These are phyloP conservation scores for Nannizziopsis arthrosporioides DNA, from an alignment of 2,329 filamentous ascomycete genomes.

Conservation along the genomic window DNA sequence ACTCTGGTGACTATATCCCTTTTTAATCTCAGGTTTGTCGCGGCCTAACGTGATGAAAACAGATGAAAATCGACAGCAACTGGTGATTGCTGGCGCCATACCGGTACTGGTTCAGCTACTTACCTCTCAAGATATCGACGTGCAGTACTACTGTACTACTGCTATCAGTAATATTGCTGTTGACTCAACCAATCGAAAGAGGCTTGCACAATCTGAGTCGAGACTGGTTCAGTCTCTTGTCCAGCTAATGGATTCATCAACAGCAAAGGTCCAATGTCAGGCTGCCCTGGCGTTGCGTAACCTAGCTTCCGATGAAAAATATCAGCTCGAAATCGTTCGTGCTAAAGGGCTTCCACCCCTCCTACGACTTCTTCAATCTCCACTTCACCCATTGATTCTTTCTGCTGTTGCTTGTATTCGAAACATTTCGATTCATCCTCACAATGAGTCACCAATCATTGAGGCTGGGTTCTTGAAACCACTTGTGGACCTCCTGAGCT, in stretches of 20 bases:
- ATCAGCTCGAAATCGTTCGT: slow-evolving; percentile 93
- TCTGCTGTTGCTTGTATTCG: slow-evolving; percentile 96
- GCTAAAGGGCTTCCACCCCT: slow-evolving; percentile 75
- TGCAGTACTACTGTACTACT: slow-evolving; percentile 98
- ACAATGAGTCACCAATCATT: slow-evolving; percentile 97
- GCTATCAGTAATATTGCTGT: slow-evolving; percentile 98
- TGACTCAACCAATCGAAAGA: slow-evolving; percentile 78
- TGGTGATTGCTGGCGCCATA: slow-evolving; percentile 95
- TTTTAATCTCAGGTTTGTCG: slow-evolving; percentile 4
- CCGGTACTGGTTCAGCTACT: slow-evolving; percentile 92
- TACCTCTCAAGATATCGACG: slow-evolving; percentile 85
- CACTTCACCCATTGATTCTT: slow-evolving; percentile 87
- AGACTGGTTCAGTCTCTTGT: slow-evolving; percentile 89
- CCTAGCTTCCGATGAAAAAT: slow-evolving; percentile 93
- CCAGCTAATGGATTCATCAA: slow-evolving; percentile 92
- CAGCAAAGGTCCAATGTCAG: slow-evolving; percentile 95
- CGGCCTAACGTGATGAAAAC: slow-evolving; percentile 19
- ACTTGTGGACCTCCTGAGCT: slow-evolving; percentile 82
- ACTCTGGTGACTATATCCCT: slow-evolving; percentile 57
- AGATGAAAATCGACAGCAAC: slow-evolving; percentile 96
- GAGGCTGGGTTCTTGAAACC: slow-evolving; percentile 93
- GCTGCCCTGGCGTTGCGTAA: slow-evolving; percentile 89
- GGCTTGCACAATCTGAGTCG: slow-evolving; percentile 79
- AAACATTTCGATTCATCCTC: slow-evolving; percentile 95
- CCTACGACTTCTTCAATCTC: slow-evolving; percentile 81